Base-by-base conservation (phyloP, 805 yeast genomes). In the Saturnispora kantuleensis region DNA sequence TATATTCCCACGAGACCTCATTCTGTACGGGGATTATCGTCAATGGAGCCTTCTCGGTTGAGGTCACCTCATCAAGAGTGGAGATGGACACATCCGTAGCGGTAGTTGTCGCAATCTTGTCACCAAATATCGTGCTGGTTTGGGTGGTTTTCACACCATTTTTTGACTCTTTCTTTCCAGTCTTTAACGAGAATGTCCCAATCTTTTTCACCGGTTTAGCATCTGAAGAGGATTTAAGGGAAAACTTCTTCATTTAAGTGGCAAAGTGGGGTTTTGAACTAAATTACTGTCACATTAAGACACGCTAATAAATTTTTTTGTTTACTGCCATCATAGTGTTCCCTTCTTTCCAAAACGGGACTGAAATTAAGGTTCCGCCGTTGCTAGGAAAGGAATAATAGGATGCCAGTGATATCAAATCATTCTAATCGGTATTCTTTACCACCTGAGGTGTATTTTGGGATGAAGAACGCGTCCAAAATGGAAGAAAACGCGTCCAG, bases 1-100 rank as follows among this genome's bases (percentile, higher is more conserved):
- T 53, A 36, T 41, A 33, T 39, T 56, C 57, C 63, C 64, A 59
- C 7, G 37, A 33, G 5, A 32, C 13, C 21, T 40, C 32, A 18
- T 40, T 11, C 3, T 13, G 32, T 10, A 33, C 32, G 2, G 45
- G 48, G 10, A 18, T 35, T n/a, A 45, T 45, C 1, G 41, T 31
- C 16, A 45, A 17, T 15, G 39, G 38, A 12, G 44, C 41, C 16
- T 42, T 35, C 9, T 37, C 32, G 13, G 13, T 10, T 3, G n/a
- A 10, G 1, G 12, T 12, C 13, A 34, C 37, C 13, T 34, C 37
- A 5, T 34, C 37, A 12, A 34, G 11, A 8, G 37, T 12, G n/a
- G 17, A 10, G 8, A 34, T 34, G 16, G 17, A 16, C 37, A 12
- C 17, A 34, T 34, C 37, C 18, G 12, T 21, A 4, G 26, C 3